Base-by-base conservation (phyloP, 805 yeast genomes). In the Clavispora asparagi region DNA sequence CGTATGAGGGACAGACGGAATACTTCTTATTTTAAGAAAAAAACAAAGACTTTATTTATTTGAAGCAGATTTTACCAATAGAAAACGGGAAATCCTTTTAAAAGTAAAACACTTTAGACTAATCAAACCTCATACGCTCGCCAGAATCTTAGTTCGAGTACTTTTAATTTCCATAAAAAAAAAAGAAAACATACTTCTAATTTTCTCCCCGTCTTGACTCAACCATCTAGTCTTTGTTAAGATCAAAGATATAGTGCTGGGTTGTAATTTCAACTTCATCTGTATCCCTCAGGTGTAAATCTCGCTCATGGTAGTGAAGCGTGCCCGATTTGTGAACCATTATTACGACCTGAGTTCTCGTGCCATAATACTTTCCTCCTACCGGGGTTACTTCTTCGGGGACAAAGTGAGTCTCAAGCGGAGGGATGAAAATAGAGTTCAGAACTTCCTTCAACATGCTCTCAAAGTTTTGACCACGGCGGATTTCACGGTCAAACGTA, bases 341-440 rank as follows among this genome's bases (percentile, higher is more conserved):
- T 4, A 89, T 72, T 1, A 89, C 77, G 0, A 95, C 88, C 61
- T 90, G 96, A 0, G 96, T 87, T 45, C 97, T 68, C 0, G 97
- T 90, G 0, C 97, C 97, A 59, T 89, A 91, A 56, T 71, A 81
- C 19, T 70, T 63, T 0, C 89, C 88, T 12, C 13, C 38, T 7
- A 27, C 12, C 11, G 36, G 36, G 7, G 25, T 17, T 8, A 11
- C 6, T 16, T 13, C 1, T 14, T 10, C 26, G 71, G 48, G 2
- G 58, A 53, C 25, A 9, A 14, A n/a, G 35, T 35, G 35, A 4
- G 44, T 42, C 10, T 63, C 60, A 36, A 86, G 57, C 0, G 89
- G 88, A 2, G 96, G 96, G 9, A 90, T 77, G 57, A 82, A 88
- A 6, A 90, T 80, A 3, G 87, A 78, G 28, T 76, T 66, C 39